Evolutionary conservation across 2,329 filamentous ascomycete genomes (phyloP).

Genomic region (Monilinia aucupariae): DNA sequence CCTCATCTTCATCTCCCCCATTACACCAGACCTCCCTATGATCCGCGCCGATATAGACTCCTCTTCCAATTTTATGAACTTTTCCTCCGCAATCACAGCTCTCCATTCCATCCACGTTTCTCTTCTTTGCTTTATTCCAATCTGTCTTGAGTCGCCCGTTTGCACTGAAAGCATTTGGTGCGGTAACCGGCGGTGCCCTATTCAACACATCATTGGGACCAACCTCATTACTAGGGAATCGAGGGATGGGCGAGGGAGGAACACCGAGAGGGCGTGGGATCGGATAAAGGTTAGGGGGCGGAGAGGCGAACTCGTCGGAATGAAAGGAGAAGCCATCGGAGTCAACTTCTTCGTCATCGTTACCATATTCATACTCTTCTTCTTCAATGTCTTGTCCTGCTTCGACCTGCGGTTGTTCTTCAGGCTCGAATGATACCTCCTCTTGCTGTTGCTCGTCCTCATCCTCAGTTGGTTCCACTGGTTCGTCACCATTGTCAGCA

Average conservation of each 20-base stretch:
- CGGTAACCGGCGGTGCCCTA: neutral
- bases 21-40: neutral
- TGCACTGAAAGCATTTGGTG: neutral
- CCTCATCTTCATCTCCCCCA: neutral
- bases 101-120: neutral
- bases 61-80: neutral
- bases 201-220: neutral
- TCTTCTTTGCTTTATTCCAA: neutral
- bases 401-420: neutral
- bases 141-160: neutral
- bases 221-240: neutral
- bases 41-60: neutral
- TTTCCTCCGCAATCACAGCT: neutral
- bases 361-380: neutral
- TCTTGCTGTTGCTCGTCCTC: constrained; percentile 1
- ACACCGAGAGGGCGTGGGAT: neutral
- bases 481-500: neutral
- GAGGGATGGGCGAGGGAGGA: neutral
- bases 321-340: neutral
- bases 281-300: neutral
- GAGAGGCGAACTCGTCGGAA: neutral
- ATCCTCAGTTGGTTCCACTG: neutral
- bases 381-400: neutral
- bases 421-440: neutral
- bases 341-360: neutral